A percentile compares a stretch with the other conserved stretches of the same genome.
Evolutionary conservation across 2,329 filamentous ascomycete species (phyloP).

Genomic region (Colletotrichum somersetense): DNA sequence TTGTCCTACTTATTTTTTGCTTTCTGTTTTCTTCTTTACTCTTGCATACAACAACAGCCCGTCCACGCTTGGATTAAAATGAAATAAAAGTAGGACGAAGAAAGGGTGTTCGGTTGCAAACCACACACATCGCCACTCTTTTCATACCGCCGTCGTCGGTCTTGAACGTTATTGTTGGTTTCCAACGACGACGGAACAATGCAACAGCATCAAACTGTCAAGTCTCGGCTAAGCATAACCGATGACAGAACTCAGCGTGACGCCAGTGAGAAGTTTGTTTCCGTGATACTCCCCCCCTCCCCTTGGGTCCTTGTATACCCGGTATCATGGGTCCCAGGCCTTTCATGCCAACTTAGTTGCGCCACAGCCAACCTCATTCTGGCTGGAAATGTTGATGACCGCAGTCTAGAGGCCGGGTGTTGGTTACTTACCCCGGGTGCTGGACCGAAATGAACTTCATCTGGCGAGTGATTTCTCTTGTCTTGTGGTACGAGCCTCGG

Average conservation of each 20-base stretch:
- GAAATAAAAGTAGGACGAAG: neutral
- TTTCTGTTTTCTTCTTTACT: neutral
- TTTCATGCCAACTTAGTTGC: constrained; percentile 7
- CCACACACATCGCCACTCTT: neutral
- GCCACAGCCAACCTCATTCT: neutral
- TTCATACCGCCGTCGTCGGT: neutral
- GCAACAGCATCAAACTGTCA: neutral
- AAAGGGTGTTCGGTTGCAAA: neutral
- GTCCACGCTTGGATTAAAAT: neutral
- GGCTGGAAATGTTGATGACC: too few species aligned
- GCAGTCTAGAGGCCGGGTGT: too few species aligned
- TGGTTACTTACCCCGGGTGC: neutral
- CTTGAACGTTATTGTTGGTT: neutral
- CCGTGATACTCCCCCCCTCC: neutral
- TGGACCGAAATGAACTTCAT: neutral
- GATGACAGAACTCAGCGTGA: constrained; percentile 36
- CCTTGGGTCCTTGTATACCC: constrained; percentile 4
- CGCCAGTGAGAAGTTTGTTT: constrained; percentile 14
- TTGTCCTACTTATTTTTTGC: accelerated
- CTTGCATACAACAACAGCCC: neutral
- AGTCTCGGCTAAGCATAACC: constrained; percentile 24
- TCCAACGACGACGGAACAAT: neutral
- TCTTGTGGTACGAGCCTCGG: neutral
- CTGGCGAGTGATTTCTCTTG: neutral
- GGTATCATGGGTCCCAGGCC: constrained; percentile 1